A percentile compares a stretch with the other conserved stretches of the same genome.
phyloP scores from a whole-genome alignment of 345 rosid species.

The sweet orange (Citrus sinensis) region DVS_A1.0 CM039169.1:3406501-3407000 shows the following conservation, averaged over 20 bases:
- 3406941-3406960: background rate
- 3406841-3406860: background rate
- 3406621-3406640: background rate
- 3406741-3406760: background rate
- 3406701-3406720: background rate
- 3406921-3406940: background rate
- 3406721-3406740: background rate
- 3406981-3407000: background rate
- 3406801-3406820: background rate
- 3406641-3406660: conserved; percentile 1
- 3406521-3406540: background rate
- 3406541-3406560: background rate
- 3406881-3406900: background rate
- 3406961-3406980: background rate
- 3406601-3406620: background rate
- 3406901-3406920: background rate
- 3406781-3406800: background rate
- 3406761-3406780: background rate
- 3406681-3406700: background rate
- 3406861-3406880: background rate
- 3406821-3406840: background rate
- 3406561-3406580: background rate
- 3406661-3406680: background rate
- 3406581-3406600: background rate
- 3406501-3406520: background rate